phyloP scores from a whole-genome alignment of 148 eudicot species.

The Silene uniflora region DNA sequence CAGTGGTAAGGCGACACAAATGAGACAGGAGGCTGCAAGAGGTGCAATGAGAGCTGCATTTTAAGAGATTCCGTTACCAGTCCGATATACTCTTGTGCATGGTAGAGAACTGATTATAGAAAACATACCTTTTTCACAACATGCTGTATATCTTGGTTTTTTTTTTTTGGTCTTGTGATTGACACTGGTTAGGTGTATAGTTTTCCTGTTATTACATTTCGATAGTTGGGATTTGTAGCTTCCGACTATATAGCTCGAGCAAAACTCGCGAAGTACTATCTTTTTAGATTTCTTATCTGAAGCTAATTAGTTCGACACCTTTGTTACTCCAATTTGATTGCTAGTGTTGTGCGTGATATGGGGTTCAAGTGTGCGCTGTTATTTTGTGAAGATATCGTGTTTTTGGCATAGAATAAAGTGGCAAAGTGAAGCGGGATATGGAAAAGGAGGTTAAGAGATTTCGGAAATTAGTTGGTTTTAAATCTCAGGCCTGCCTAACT shows the following conservation, averaged over 20 bases:
- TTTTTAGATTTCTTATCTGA: background rate
- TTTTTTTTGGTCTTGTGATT: constrained; percentile 3
- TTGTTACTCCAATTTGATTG: no score
- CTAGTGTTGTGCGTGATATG: no score
- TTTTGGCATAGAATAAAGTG: background rate
- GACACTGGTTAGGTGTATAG: constrained; percentile 16
- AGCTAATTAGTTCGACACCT: background rate
- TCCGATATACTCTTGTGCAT: constrained; percentile 21
- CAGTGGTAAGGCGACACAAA: constrained; percentile 67
- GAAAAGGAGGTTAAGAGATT: no score
- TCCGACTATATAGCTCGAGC: background rate
- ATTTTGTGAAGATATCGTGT: background rate
- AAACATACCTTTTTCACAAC: constrained; percentile 14
- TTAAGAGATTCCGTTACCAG: constrained; percentile 21
- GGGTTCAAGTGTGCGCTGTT: no score
- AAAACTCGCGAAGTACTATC: background rate
- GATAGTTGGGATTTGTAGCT: constrained; percentile 7
- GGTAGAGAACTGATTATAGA: constrained; percentile 21
- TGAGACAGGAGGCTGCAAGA: constrained; percentile 70
- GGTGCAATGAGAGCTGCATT: constrained; percentile 67
- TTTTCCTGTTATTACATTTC: constrained; percentile 11
- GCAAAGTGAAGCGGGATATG: no score
- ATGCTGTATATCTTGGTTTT: constrained; percentile 20
- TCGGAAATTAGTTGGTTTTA: no score
- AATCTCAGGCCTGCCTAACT: no score